Conservation (phyloP, 2,329 filamentous ascomycete species). For the Xenosphaeropsis pyriputrescens region DNA sequence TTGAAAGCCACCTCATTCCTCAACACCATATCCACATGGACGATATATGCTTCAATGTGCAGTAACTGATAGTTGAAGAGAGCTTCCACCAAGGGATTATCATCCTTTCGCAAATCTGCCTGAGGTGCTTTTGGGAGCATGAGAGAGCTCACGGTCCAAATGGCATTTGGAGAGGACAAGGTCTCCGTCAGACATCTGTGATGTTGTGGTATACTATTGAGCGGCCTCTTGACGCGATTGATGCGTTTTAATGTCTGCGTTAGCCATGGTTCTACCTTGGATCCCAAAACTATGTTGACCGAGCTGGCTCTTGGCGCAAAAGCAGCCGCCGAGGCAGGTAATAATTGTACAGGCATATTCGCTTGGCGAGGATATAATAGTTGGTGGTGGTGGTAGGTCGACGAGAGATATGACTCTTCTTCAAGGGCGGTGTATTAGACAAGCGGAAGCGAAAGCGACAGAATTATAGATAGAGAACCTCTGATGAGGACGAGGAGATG, state of each 20-base stretch:
- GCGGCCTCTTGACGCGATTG: conserved; percentile 88
- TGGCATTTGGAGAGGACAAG: conserved; percentile 74
- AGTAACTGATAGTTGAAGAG: conserved; percentile 87
- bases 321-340: conserved; percentile 89
- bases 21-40: conserved; percentile 97
- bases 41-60: conserved; percentile 92
- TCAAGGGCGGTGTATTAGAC: not conserved
- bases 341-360: conserved; percentile 75
- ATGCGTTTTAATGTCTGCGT: conserved; percentile 94
- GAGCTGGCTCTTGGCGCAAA: conserved; percentile 84
- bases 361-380: not conserved
- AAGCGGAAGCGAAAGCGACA: conserved; percentile 6
- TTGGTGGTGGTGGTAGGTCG: not conserved
- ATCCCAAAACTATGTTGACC: conserved; percentile 85
- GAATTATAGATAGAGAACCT: conserved; percentile 5
- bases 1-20: conserved; percentile 98
- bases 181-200: conserved; percentile 91
- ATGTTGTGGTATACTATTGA: conserved; percentile 95
- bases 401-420: not conserved
- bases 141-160: conserved; percentile 87
- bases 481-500: conserved; percentile 4
- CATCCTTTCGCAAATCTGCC: conserved; percentile 66
- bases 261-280: conserved; percentile 91
- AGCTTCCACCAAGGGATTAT: conserved; percentile 71
- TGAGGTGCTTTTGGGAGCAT: conserved; percentile 88